Evolutionary conservation across 306 rosid species (phyloP).

Genomic region (Cercis canadensis): DNA sequence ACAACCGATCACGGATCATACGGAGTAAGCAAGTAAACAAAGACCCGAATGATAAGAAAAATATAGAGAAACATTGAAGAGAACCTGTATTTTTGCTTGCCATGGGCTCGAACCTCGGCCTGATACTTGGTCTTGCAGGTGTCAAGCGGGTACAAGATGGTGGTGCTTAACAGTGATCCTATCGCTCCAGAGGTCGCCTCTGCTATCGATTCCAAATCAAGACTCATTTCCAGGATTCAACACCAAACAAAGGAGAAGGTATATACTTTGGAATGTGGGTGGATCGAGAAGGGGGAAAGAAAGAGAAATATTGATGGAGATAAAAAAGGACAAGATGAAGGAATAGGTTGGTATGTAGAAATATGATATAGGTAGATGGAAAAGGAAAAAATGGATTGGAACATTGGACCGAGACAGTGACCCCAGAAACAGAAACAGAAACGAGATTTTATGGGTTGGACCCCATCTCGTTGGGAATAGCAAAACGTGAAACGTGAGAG

Average conservation of each 20-base stretch:
- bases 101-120: constrained; percentile 83
- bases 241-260: too few relatives aligned
- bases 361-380: background rate
- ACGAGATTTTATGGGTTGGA: background rate
- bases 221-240: constrained; percentile 42
- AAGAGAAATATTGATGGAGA: too few relatives aligned
- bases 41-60: background rate
- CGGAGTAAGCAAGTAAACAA: background rate
- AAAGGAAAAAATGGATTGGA: background rate
- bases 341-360: background rate
- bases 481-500: background rate
- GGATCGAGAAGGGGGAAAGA: too few relatives aligned
- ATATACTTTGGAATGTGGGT: too few relatives aligned
- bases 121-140: constrained; percentile 95
- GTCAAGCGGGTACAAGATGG: constrained; percentile 92
- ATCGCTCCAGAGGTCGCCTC: constrained; percentile 99
- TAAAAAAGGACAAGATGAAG: too few relatives aligned
- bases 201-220: constrained; percentile 92
- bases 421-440: too few relatives aligned
- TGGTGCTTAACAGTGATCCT: constrained; percentile 91
- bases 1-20: constrained; percentile 15
- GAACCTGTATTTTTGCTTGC: constrained; percentile 72
- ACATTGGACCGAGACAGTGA: too few relatives aligned
- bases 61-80: background rate
- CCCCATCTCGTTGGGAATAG: too few relatives aligned